Conservation (phyloP, 176 grass and related monocot genomes). For the Neostapfia colusana region DNA sequence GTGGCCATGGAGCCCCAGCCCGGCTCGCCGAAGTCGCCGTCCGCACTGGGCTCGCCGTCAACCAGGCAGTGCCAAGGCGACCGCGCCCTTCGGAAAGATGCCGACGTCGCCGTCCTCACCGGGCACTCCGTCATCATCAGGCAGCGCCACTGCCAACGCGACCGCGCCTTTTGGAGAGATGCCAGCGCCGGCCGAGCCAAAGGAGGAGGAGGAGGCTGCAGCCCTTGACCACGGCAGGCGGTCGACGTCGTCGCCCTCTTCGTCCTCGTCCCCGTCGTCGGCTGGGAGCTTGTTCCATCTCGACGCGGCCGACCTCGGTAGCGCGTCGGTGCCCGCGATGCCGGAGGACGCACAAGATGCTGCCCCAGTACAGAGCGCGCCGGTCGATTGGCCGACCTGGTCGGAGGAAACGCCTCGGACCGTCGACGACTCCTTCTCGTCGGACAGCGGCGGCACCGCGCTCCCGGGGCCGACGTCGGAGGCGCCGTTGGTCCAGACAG, state of each 20-base stretch:
- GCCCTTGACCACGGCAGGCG: not conserved
- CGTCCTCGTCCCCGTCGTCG: slow-evolving; percentile 39
- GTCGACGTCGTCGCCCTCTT: slow-evolving; percentile 32
- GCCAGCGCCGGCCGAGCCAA: not conserved
- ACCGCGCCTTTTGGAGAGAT: not conserved
- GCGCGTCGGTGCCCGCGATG: not conserved
- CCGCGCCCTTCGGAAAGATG: not conserved
- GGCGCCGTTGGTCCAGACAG: slow-evolving; percentile 39
- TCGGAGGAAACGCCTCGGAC: not conserved
- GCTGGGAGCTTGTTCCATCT: slow-evolving; percentile 32
- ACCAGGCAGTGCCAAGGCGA: not conserved
- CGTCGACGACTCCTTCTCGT: not conserved
- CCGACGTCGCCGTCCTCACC: slow-evolving; percentile 4
- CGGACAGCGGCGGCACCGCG: not conserved
- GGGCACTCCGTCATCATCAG: too few relatives aligned
- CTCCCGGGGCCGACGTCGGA: too few relatives aligned
- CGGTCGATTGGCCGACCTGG: slow-evolving; percentile 22
- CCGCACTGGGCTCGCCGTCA: too few relatives aligned
- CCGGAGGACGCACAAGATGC: not conserved
- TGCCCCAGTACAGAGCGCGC: not conserved
- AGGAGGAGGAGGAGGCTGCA: not conserved
- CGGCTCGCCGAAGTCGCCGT: slow-evolving; percentile 19
- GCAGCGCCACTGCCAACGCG: not conserved
- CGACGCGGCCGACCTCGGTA: slow-evolving; percentile 29
- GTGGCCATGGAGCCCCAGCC: slow-evolving; percentile 50